Evolutionary conservation across 202 grass and related monocot genomes (phyloP), one percentile per base, ranked within the genome.

Genomic region (Hordeum pubiflorum): DNA sequence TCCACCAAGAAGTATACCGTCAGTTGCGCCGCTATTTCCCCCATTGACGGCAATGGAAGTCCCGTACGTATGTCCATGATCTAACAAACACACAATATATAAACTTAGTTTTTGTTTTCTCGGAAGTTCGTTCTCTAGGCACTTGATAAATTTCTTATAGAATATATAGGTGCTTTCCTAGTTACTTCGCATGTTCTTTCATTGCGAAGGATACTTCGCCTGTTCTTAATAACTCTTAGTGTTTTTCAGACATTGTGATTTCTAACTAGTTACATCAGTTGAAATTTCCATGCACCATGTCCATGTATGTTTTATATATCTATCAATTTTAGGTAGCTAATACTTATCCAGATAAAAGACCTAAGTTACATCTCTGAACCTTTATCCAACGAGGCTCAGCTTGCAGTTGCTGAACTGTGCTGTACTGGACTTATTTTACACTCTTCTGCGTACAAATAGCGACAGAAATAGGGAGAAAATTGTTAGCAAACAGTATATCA

Each of bases 1-100:
- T 92, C 90, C 10, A 86, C 65, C 39, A 92, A 61, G 63, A 92
- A 81, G 64, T 92, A 92, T 33, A 92, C 80, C 3, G 13, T 33
- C 26, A 92, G 76, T 32, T 92, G 90, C 8, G 84, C 76, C 13
- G 4, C 75, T 26, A 78, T 64, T 74, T 92, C 90, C 22, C 83
- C 77, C 33, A 86, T 17, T 54, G 90, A 92, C 27, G 90, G 90
- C 22, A 92, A 46, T 2, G 90, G 90, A 57, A 92, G 74, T 21
- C 90, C 83, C 7, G 90, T 82, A 0, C 83, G 76, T 34, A 89
- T 89, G n/a, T 87, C 90, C 31, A 89, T 77, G 13, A 89, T 65
- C 90, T 89, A 67, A 60, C 9, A 22, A 14, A 18, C 4, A 57
- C 21, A 23, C 3, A 61, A 9, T 50, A 17, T 17, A 29, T 5